Conservation (phyloP, 2,329 filamentous ascomycete genomes). For the Alternaria arborescens region DNA sequence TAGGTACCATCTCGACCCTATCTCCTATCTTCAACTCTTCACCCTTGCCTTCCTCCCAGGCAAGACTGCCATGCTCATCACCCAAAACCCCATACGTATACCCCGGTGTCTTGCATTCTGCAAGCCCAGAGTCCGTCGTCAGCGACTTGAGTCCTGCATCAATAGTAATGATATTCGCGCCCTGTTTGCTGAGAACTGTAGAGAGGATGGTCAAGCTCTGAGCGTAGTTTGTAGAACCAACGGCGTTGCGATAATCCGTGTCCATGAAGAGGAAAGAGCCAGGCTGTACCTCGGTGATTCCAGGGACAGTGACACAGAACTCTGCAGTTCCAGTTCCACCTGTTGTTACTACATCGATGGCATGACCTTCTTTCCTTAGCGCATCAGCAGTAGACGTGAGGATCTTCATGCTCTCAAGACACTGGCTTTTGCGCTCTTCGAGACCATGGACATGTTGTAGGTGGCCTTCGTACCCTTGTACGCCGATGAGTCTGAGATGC, state of each 20-base stretch:
- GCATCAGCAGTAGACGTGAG: slow-evolving; percentile 56
- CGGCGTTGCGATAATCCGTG: slow-evolving; percentile 63
- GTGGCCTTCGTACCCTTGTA: slow-evolving; percentile 64
- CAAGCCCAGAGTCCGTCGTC: slow-evolving; percentile 62
- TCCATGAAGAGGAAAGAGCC: slow-evolving; percentile 67
- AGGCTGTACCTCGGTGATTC: slow-evolving; percentile 64
- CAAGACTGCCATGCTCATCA: slow-evolving; percentile 60
- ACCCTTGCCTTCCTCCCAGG: slow-evolving; percentile 54
- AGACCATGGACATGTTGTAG: slow-evolving; percentile 60
- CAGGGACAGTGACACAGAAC: slow-evolving; percentile 61
- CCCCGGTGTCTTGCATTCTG: slow-evolving; percentile 55
- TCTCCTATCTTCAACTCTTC: slow-evolving; percentile 55
- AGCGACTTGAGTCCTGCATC: slow-evolving; percentile 62
- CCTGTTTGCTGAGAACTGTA: slow-evolving; percentile 61
- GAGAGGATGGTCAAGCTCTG: slow-evolving; percentile 61
- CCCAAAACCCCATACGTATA: slow-evolving; percentile 58
- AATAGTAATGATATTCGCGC: slow-evolving; percentile 56
- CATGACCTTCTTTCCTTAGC: slow-evolving; percentile 54
- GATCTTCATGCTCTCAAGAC: slow-evolving; percentile 57
- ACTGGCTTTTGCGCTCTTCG: slow-evolving; percentile 54
- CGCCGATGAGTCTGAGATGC: slow-evolving; percentile 57
- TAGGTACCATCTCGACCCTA: slow-evolving; percentile 62
- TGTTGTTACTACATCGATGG: slow-evolving; percentile 61
- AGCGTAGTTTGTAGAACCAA: slow-evolving; percentile 57
- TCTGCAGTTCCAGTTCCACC: slow-evolving; percentile 64